Evolutionary conservation across 1,284 basidiomycete genomes (phyloP).

Genomic region (Cryptococcus neoformans): DNA sequence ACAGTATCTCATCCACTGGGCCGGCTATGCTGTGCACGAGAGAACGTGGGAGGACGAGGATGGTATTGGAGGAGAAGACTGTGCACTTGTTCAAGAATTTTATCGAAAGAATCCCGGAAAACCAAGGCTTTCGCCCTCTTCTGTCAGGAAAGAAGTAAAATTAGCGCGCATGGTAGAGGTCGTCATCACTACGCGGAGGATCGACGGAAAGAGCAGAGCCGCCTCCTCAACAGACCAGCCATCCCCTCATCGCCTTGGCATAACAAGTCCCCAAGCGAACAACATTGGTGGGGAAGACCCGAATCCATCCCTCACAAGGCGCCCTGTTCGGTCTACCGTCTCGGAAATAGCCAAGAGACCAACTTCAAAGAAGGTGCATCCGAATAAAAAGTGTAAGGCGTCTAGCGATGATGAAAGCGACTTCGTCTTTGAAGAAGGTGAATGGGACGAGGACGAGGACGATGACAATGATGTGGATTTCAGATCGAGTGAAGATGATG

Average conservation of each 20-base stretch:
- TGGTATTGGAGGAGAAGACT: slow-evolving; percentile 45
- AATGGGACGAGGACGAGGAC: slow-evolving; percentile 5
- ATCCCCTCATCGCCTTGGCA: not conserved
- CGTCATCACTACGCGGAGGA: not conserved
- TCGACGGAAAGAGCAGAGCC: not conserved
- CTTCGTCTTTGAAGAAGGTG: slow-evolving; percentile 30
- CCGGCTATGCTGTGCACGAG: slow-evolving; percentile 28
- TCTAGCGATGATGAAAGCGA: slow-evolving; percentile 24
- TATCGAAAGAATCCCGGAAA: slow-evolving; percentile 30
- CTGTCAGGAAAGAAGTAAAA: not conserved
- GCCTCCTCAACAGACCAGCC: not conserved
- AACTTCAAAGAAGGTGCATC: slow-evolving; percentile 1
- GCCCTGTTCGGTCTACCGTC: not conserved
- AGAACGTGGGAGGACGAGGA: slow-evolving; percentile 35
- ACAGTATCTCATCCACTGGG: slow-evolving; percentile 42
- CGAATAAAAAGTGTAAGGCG: slow-evolving; percentile 14
- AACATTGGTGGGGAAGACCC: too few relatives aligned
- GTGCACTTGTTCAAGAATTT: slow-evolving; percentile 34
- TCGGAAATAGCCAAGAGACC: not conserved
- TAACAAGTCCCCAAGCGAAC: too few relatives aligned
- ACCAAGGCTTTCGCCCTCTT: slow-evolving; percentile 3
- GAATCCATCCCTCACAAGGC: too few relatives aligned
- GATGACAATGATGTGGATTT: slow-evolving; percentile 10
- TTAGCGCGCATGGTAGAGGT: not conserved
- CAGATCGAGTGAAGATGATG: slow-evolving; percentile 12